Conservation (phyloP, 2,329 filamentous ascomycete genomes). For the Aspergillus ochraceus region DNA sequence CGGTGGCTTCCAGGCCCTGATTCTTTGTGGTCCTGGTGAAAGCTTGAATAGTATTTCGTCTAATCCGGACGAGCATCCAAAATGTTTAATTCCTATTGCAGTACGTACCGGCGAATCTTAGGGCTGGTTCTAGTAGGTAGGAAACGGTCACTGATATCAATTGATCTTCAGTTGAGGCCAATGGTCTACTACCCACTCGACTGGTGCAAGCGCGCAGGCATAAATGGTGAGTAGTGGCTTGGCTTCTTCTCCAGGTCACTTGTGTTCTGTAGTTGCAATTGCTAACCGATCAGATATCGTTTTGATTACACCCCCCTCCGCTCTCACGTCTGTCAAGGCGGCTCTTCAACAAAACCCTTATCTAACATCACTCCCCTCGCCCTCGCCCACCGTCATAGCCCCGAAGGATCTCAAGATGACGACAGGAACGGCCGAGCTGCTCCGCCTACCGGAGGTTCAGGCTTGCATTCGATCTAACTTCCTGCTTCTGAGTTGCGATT, state of each 20-base stretch:
- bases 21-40: conserved; percentile 49
- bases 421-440: conserved; percentile 6
- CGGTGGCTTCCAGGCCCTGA: conserved; percentile 47
- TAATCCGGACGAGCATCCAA: conserved; percentile 47
- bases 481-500: conserved; percentile 6
- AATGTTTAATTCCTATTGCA: conserved; percentile 43
- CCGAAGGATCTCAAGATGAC: conserved; percentile 11
- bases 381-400: conserved; percentile 28
- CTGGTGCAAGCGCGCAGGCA: conserved; percentile 49
- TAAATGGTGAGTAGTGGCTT: conserved; percentile 42
- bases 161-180: conserved; percentile 26
- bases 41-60: conserved; percentile 50
- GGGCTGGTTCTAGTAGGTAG: not conserved
- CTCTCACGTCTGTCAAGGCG: conserved; percentile 43
- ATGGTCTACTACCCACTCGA: conserved; percentile 52
- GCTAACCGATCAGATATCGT: conserved; percentile 39
- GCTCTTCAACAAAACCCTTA: conserved; percentile 51
- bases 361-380: conserved; percentile 47
- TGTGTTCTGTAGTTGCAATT: conserved; percentile 2
- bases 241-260: not conserved
- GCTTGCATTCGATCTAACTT: conserved; percentile 5
- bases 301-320: conserved; percentile 47
- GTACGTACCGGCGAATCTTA: not conserved
- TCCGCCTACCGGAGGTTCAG: conserved; percentile 8
- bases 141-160: not conserved